phyloP scores from a whole-genome alignment of 2,329 filamentous ascomycete genomes.

The Colletotrichum sp. region DNA sequence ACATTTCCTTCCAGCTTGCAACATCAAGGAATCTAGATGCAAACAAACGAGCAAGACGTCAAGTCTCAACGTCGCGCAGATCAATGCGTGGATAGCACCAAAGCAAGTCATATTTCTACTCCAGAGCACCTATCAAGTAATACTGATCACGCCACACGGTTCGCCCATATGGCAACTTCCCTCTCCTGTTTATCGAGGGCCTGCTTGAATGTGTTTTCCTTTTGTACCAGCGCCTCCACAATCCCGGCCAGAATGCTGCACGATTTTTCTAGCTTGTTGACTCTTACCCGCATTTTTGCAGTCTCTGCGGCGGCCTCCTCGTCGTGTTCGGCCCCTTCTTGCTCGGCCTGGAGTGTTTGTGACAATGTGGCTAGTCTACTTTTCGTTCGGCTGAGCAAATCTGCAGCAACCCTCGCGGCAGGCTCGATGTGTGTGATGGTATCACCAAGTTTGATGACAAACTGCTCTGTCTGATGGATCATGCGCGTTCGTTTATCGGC shows the following conservation, averaged over 20 bases:
- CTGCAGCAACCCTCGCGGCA: not conserved
- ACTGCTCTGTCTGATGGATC: not conserved
- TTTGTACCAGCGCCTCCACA: not conserved
- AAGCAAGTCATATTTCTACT: not conserved
- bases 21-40: not conserved
- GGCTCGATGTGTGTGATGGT: not conserved
- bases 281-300: not conserved
- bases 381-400: not conserved
- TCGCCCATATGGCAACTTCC: not conserved
- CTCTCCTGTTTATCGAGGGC: not conserved
- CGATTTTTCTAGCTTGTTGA: not conserved
- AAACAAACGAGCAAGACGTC: not conserved
- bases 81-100: not conserved
- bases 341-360: not conserved
- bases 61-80: not conserved
- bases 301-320: not conserved
- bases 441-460: rapidly evolving
- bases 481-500: not conserved
- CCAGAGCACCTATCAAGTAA: not conserved
- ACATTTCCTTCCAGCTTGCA: not conserved
- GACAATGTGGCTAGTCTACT: not conserved
- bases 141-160: not conserved
- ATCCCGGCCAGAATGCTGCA: not conserved
- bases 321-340: not conserved
- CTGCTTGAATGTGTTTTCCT: not conserved